Conservation (phyloP, 371 early-diverging fungal species). For the Mortierella polycephala region DNA sequence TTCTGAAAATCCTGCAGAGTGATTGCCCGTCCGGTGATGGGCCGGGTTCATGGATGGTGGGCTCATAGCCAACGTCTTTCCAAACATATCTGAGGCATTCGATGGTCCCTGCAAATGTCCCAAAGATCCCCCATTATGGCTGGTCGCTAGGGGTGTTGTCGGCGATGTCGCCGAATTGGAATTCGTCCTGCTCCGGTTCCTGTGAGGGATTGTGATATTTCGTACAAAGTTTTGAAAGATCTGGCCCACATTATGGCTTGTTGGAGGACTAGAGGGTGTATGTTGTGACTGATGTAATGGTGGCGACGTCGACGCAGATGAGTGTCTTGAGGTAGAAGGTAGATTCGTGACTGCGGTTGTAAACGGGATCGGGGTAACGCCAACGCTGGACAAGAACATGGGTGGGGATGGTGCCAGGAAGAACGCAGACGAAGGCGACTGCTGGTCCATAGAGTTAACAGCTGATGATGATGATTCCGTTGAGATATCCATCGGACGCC, state of each 20-base stretch:
- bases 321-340: slow-evolving; percentile 2
- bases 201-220: slow-evolving; percentile 41
- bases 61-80: slow-evolving; percentile 37
- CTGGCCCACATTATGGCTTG: slow-evolving; percentile 23
- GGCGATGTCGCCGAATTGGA: slow-evolving; percentile 34
- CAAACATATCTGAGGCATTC: slow-evolving; percentile 26
- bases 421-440: slow-evolving; percentile 47
- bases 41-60: slow-evolving; percentile 18
- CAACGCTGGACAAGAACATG: slow-evolving; percentile 33
- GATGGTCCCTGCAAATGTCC: background rate
- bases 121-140: background rate
- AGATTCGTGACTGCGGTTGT: slow-evolving; percentile 4
- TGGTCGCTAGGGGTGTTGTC: background rate
- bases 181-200: slow-evolving; percentile 51
- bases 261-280: slow-evolving; percentile 29
- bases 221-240: slow-evolving; percentile 51
- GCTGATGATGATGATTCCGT: slow-evolving; percentile 13
- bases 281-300: slow-evolving; percentile 4
- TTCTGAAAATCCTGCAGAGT: slow-evolving; percentile 28
- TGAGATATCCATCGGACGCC: slow-evolving; percentile 29
- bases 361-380: slow-evolving; percentile 33
- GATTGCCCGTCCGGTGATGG: slow-evolving; percentile 14
- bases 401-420: slow-evolving; percentile 47
- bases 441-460: slow-evolving; percentile 16
- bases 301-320: slow-evolving; percentile 9